Evolutionary conservation across 2,329 filamentous ascomycete species (phyloP), one percentile per base, ranked within the genome.

Genomic region (Ustulina deusta): DNA sequence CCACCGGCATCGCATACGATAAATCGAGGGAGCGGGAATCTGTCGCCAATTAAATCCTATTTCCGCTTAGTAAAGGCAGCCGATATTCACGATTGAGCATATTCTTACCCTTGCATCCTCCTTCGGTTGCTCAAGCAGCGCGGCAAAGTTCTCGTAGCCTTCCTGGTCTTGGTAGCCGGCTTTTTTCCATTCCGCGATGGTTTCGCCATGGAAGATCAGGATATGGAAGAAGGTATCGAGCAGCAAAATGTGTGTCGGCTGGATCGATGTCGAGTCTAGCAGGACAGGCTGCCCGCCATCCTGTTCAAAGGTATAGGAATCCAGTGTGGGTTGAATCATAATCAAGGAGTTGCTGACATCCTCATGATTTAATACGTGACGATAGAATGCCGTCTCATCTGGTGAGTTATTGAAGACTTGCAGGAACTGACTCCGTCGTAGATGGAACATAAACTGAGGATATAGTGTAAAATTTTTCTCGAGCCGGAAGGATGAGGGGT

Each of bases 171-270:
- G 96, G 78, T 99, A 99, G 0, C 96, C 96, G 20, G 94, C 94
- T 81, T 99, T 98, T 72, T 94, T 90, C 96, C 96, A 99, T 79
- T 97, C 94, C 0, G 96, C 96, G 80, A 98, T 92, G 0, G 95
- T 98, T 84, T 99, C 95, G 70, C 96, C 96, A 76, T 99, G 94
- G 88, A 98, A 99, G 75, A 99, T 99, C 63, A 99, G 89, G 69
- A 99, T 99, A 80, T 99, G 96, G 88, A 99, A 99, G 85, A 99
- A 99, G 0, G 96, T 98, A 77, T 99, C 96, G 63, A 99, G 90
- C 11, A 99, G 89, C 58, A 99, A 87, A 68, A 98, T 93, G 68
- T 97, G 97, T 25, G 94, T 93, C 10, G 94, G 91, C 78, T 98
- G 95, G 74, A 99, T 99, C 6, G 94, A 97, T 40, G 94, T 94